Evolutionary conservation across 2,329 filamentous ascomycete species (phyloP).

Genomic region (Trichoderma guizhouense): DNA sequence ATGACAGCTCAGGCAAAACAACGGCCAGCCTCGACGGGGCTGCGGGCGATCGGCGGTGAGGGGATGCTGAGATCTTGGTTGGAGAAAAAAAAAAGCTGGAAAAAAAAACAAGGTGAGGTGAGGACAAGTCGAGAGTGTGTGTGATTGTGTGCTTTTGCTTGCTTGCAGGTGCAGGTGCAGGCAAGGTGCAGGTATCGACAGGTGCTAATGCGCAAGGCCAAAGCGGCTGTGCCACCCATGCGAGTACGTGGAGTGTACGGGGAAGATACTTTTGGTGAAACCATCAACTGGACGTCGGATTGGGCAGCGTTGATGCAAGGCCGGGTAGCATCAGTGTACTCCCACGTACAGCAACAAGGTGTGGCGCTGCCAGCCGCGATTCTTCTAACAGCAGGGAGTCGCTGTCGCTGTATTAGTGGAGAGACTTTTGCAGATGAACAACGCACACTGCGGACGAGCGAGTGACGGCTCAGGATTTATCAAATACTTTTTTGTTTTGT

Average conservation of each 20-base stretch:
- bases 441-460: neutral
- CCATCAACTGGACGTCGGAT: neutral
- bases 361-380: neutral
- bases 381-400: neutral
- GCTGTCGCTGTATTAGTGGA: neutral
- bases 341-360: neutral
- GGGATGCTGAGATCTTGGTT: constrained; percentile 14
- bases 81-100: neutral
- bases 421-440: constrained; percentile 4
- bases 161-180: neutral
- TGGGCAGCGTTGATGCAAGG: neutral
- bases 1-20: neutral
- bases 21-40: constrained; percentile 12
- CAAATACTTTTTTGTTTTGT: neutral
- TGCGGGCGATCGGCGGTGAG: constrained; percentile 21
- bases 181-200: neutral
- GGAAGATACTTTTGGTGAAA: neutral
- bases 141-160: neutral
- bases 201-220: neutral
- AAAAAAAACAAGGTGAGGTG: neutral
- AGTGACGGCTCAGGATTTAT: neutral
- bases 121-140: neutral
- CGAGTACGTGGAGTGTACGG: neutral
- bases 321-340: neutral
- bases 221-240: constrained; percentile 13